Percentiles rank a stretch among this genome's conserved stretches.
Conservation (phyloP, 192 early-diverging fungal genomes). For the Gaertneriomyces semiglobifer region DNA sequence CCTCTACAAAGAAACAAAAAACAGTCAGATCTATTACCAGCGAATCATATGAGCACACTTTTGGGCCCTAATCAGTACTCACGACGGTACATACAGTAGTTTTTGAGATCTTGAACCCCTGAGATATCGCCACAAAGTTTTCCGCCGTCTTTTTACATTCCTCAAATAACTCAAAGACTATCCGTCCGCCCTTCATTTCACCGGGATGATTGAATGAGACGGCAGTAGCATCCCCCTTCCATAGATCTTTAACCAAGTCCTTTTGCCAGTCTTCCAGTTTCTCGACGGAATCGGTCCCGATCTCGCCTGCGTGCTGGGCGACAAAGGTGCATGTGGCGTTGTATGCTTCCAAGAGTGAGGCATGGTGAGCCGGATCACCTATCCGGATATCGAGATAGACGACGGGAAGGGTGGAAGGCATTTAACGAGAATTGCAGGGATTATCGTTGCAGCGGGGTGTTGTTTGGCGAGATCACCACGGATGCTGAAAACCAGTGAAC, state of each 20-base stretch:
- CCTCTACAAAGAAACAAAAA: constrained; percentile 81
- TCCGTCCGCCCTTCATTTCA: not conserved
- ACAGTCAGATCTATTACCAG: constrained; percentile 70
- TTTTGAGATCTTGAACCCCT: constrained; percentile 12
- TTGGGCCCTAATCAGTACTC: constrained; percentile 62
- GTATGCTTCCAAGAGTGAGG: constrained; percentile 6
- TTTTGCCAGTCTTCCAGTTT: constrained; percentile 18
- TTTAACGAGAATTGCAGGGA: too few relatives aligned
- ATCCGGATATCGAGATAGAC: constrained; percentile 25
- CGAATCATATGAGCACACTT: constrained; percentile 59
- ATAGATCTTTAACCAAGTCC: constrained; percentile 16
- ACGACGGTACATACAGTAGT: constrained; percentile 7
- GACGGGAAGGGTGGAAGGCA: not conserved
- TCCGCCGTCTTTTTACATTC: not conserved
- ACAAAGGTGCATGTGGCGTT: constrained; percentile 3
- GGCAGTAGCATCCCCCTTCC: constrained; percentile 10
- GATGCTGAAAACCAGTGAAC: too few relatives aligned
- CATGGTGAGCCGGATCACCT: constrained; percentile 14
- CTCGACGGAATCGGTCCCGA: constrained; percentile 1
- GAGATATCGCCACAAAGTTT: constrained; percentile 6
- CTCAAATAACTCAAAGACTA: not conserved
- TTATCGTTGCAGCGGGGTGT: too few relatives aligned
- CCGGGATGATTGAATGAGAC: not conserved
- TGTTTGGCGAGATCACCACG: too few relatives aligned
- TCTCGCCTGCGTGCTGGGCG: not conserved